These are phyloP conservation scores for Mortierella sp. DNA, from an alignment of 371 early-diverging fungal genomes.

Conservation along the genomic window DNA sequence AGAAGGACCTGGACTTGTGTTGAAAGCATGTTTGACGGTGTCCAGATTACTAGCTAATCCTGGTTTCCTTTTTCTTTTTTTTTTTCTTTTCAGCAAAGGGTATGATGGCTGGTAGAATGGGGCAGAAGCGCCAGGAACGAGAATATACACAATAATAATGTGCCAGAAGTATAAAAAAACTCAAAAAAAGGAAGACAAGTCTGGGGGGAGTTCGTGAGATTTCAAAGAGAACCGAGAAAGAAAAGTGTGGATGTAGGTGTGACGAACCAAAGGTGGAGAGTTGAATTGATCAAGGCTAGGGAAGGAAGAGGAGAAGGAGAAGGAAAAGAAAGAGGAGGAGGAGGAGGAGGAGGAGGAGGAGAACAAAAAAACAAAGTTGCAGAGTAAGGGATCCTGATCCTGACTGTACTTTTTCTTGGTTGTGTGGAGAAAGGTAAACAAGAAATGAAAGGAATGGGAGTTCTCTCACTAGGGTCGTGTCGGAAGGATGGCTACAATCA, in stretches of 20 bases:
- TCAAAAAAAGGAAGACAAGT: too few relatives aligned
- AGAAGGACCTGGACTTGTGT: slow-evolving; percentile 41
- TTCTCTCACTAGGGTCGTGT: too few relatives aligned
- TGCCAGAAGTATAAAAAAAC: neutral
- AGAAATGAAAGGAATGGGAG: too few relatives aligned
- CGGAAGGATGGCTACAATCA: too few relatives aligned
- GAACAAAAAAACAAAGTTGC: neutral
- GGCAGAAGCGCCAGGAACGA: neutral
- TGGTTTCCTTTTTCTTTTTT: neutral
- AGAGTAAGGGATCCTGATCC: too few relatives aligned
- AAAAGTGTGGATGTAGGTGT: neutral
- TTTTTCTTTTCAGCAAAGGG: neutral
- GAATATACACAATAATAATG: neutral
- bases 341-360: neutral
- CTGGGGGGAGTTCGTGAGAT: neutral
- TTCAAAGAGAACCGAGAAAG: neutral
- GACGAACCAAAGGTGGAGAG: neutral
- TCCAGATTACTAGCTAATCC: too few relatives aligned
- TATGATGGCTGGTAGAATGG: neutral
- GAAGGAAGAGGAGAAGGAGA: neutral
- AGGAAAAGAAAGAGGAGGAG: neutral
- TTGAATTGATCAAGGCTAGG: too few relatives aligned
- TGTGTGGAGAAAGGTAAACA: too few relatives aligned
- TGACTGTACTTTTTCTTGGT: too few relatives aligned
- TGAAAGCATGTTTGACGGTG: slow-evolving; percentile 14